A percentile compares a stretch with the other conserved stretches of the same genome.
These are phyloP conservation scores for Rhynchospora tenuis DNA, from an alignment of 176 grass and related monocot species.

Conservation along the genomic window DNA sequence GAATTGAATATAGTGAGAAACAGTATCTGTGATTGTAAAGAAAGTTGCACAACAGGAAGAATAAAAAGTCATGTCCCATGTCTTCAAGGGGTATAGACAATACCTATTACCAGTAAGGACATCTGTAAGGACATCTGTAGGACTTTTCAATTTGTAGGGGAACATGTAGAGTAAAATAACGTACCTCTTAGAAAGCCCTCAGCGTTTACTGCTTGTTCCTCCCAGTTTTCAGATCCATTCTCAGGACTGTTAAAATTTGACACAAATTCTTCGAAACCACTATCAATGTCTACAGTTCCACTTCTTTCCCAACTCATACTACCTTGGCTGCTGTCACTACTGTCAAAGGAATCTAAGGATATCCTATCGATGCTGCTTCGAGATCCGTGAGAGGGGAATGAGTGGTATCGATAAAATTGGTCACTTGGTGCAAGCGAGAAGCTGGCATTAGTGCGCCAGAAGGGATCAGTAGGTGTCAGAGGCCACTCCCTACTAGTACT, in stretches of 20 bases:
- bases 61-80: not conserved
- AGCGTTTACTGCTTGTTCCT: slow-evolving; percentile 32
- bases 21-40: not conserved
- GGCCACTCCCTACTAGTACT: slow-evolving; percentile 66
- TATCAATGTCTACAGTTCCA: slow-evolving; percentile 36
- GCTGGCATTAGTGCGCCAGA: slow-evolving; percentile 46
- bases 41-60: not conserved
- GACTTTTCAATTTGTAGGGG: not conserved
- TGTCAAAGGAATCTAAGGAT: slow-evolving; percentile 31
- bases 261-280: slow-evolving; percentile 42
- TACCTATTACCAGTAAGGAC: not conserved
- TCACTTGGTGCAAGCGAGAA: slow-evolving; percentile 51
- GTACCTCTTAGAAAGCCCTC: slow-evolving; percentile 63
- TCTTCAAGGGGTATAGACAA: not conserved
- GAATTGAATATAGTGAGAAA: not conserved
- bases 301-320: slow-evolving; percentile 64
- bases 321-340: slow-evolving; percentile 41
- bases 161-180: slow-evolving; percentile 12
- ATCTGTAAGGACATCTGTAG: not conserved
- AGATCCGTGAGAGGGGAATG: slow-evolving; percentile 55
- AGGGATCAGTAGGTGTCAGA: slow-evolving; percentile 29
- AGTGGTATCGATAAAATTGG: slow-evolving; percentile 49
- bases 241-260: slow-evolving; percentile 69
- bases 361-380: slow-evolving; percentile 44
- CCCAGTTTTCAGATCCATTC: slow-evolving; percentile 51